These are phyloP conservation scores for Diphasiastrum complanatum DNA, from an alignment of 83 land plant genomes.

Conservation along the genomic window DNA sequence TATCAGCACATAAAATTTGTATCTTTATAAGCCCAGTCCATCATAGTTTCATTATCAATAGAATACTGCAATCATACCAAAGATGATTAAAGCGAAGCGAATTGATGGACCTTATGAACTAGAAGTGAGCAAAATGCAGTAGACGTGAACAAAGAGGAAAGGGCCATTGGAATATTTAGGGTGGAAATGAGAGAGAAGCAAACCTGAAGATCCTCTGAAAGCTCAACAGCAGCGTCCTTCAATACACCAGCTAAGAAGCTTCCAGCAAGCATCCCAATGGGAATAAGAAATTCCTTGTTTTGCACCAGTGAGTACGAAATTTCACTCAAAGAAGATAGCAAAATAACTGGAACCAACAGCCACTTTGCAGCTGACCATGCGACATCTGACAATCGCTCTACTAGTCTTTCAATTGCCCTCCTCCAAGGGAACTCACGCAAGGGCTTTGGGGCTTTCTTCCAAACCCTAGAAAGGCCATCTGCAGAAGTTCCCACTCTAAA, in stretches of 20 bases:
- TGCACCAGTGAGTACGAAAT: constrained; percentile 61
- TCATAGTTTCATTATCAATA: too few species aligned
- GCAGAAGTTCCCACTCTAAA: too few species aligned
- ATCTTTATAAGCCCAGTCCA: too few species aligned
- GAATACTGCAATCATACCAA: too few species aligned
- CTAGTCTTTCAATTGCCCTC: constrained; percentile 23
- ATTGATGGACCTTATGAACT: too few species aligned
- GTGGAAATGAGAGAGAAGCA: too few species aligned
- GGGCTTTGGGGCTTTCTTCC: constrained; percentile 48
- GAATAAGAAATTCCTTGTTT: constrained; percentile 39
- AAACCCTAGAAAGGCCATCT: too few species aligned
- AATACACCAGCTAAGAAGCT: constrained; percentile 44
- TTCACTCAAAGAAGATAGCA: constrained; percentile 62
- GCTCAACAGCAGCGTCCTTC: constrained; percentile 43
- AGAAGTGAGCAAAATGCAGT: too few species aligned
- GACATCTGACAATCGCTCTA: constrained; percentile 36
- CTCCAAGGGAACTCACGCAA: constrained; percentile 55
- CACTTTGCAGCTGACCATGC: constrained; percentile 42
- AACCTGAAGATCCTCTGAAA: constrained; percentile 50
- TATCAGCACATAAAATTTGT: too few species aligned
- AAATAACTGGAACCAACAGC: constrained; percentile 44
- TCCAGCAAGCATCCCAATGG: constrained; percentile 48
- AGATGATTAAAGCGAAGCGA: too few species aligned
- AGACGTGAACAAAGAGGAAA: too few species aligned
- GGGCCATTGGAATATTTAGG: too few species aligned